Evolutionary conservation across 495 filamentous ascomycete genomes (phyloP), one percentile per base, ranked within the genome.

Genomic region (Aspergillus nanangensis): DNA sequence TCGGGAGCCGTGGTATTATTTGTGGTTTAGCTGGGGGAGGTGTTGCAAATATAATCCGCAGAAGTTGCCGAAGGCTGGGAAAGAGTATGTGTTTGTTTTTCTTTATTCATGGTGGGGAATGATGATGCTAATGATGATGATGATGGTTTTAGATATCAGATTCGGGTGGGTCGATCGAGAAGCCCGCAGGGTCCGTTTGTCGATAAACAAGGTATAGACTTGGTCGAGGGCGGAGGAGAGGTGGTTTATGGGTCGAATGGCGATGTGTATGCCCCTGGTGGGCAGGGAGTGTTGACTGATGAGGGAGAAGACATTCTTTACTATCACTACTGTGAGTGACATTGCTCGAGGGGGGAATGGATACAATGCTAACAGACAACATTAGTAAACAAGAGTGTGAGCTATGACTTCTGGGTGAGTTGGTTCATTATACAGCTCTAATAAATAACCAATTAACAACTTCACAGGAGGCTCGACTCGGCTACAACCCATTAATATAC

Each of bases 21-120:
- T 91, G 0, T 88, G 87, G 70, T 85, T 77, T 62, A 84, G 79
- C 48, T 70, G 76, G 35, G 86, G 87, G 0, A 53, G 60, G n/a
- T 91, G 87, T 69, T 91, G 87, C 55, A 75, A 77, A 10, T 75
- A 80, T 38, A 67, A 75, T 43, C 14, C 55, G 8, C 52, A 55
- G 21, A 51, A 52, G n/a, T 59, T 65, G 17, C 83, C 83, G 0
- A 58, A 72, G 0, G 51, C 67, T 1, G 84, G 85, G 0, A 65
- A 67, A n/a, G 87, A 89, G 71, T 89, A 85, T 29, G 65, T 46
- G 10, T 23, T 22, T 33, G 19, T 15, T 22, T 17, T 31, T 29
- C 7, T 36, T 32, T 35, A 27, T 18, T 7, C 13, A 5, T 20
- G 14, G 14, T 38, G 5, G 3, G 36, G 21, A 18, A 18, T 17